Evolutionary conservation across 176 grass and related monocot genomes (phyloP).

Genomic region (Oryza australiensis): DNA sequence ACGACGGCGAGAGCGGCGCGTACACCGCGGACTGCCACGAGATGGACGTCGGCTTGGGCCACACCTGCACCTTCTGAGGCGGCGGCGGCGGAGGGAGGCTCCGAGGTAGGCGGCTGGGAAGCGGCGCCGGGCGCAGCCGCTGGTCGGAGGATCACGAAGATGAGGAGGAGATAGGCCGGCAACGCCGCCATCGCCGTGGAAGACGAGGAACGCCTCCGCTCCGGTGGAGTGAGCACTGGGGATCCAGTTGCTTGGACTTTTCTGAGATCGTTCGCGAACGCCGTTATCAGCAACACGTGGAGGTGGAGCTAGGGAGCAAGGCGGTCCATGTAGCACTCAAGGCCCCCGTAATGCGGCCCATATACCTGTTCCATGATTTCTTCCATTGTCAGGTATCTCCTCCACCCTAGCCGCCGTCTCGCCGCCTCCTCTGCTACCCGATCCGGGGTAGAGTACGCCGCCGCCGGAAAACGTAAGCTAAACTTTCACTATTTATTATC

Average conservation of each 20-base stretch:
- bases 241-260: not conserved
- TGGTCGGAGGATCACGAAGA: conserved; percentile 33
- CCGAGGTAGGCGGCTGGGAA: not conserved
- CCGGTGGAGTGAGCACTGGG: not conserved
- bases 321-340: too few species aligned
- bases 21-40: conserved; percentile 53
- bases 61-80: conserved; percentile 53
- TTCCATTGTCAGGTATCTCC: too few species aligned
- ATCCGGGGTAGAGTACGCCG: too few species aligned
- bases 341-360: too few species aligned
- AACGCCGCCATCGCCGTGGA: conserved; percentile 31
- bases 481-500: not conserved
- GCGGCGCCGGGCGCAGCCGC: not conserved
- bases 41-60: conserved; percentile 74
- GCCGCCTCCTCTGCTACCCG: too few species aligned
- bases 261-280: not conserved
- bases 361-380: too few species aligned
- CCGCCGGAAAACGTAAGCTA: not conserved
- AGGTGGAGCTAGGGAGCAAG: not conserved
- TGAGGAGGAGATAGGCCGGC: conserved; percentile 10
- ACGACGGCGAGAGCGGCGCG: conserved; percentile 61
- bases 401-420: not conserved
- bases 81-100: not conserved
- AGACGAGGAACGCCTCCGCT: not conserved
- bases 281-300: not conserved